Evolutionary conservation across 192 early-diverging fungal genomes (phyloP).

Genomic region (Entomortierella parvispora): DNA sequence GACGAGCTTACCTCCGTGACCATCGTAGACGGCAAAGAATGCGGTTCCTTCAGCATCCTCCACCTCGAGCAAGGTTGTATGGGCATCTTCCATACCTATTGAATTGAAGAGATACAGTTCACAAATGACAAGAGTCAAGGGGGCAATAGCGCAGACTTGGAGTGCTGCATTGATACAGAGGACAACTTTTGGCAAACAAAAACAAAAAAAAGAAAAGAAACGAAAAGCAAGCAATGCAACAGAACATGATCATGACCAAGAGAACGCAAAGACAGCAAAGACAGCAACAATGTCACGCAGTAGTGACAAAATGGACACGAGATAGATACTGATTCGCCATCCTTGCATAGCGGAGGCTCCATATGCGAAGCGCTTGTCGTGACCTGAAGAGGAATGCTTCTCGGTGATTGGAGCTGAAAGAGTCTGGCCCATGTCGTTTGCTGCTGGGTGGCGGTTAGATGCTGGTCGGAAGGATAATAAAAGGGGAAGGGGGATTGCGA

Average conservation of each 20-base stretch:
- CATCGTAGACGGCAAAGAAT: constrained; percentile 97
- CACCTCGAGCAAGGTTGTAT: constrained; percentile 85
- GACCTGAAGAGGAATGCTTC: constrained; percentile 81
- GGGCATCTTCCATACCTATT: constrained; percentile 72
- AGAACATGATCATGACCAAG: constrained; percentile 2
- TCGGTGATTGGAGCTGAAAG: constrained; percentile 93
- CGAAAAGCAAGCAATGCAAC: constrained; percentile 4
- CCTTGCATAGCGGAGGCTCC: constrained; percentile 97
- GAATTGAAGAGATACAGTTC: too few relatives aligned
- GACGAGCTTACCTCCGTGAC: constrained; percentile 85
- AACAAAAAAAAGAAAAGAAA: too few relatives aligned
- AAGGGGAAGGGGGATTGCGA: background rate
- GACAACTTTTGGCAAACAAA: constrained; percentile 2
- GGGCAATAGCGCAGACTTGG: constrained; percentile 6
- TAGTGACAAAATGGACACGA: constrained; percentile 19
- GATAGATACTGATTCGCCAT: constrained; percentile 87
- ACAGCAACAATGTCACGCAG: background rate
- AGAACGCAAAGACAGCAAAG: constrained; percentile 28
- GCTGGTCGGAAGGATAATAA: background rate
- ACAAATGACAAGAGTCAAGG: constrained; percentile 13
- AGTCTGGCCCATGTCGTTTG: constrained; percentile 88
- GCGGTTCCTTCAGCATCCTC: constrained; percentile 69
- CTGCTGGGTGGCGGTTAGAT: background rate
- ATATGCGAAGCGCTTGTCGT: constrained; percentile 82
- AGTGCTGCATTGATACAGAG: background rate